Conservation (phyloP, 2,329 filamentous ascomycete species). For the Elsinoe perseae region DNA sequence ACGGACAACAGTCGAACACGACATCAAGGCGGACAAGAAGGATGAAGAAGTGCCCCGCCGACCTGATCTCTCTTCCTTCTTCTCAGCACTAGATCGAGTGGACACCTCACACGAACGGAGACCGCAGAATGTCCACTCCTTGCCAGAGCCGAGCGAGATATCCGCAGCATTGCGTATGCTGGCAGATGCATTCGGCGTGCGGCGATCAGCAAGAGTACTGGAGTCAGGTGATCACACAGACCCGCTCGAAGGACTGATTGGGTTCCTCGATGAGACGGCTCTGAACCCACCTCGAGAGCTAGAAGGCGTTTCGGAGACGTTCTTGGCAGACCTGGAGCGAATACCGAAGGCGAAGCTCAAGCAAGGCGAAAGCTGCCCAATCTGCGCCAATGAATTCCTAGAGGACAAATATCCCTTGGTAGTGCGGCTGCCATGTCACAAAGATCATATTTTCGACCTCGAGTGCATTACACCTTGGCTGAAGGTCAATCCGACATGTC, state of each 20-base stretch:
- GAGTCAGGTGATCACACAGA: conserved; percentile 22
- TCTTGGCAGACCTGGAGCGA: conserved; percentile 53
- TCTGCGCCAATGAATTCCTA: conserved; percentile 53
- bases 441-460: conserved; percentile 55
- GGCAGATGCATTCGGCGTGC: conserved; percentile 46
- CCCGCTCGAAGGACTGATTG: conserved; percentile 40
- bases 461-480: conserved; percentile 60
- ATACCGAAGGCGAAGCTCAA: conserved; percentile 51
- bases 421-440: conserved; percentile 54
- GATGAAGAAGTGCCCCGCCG: conserved; percentile 39
- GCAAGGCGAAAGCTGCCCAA: conserved; percentile 48
- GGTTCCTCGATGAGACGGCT: conserved; percentile 46
- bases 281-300: conserved; percentile 54
- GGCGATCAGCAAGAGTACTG: conserved; percentile 10
- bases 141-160: conserved; percentile 54
- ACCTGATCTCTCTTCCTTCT: conserved; percentile 59
- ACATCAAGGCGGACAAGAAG: conserved; percentile 35
- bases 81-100: conserved; percentile 52
- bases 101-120: conserved; percentile 45
- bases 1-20: conserved; percentile 40
- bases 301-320: conserved; percentile 54
- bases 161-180: conserved; percentile 52
- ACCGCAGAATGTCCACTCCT: conserved; percentile 47
- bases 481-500: conserved; percentile 56
- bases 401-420: conserved; percentile 58